Percentiles rank a stretch among this genome's conserved stretches.
These are phyloP conservation scores for Euphorbia celastroides DNA, from an alignment of 441 rosid genomes.

Conservation along the genomic window DNA sequence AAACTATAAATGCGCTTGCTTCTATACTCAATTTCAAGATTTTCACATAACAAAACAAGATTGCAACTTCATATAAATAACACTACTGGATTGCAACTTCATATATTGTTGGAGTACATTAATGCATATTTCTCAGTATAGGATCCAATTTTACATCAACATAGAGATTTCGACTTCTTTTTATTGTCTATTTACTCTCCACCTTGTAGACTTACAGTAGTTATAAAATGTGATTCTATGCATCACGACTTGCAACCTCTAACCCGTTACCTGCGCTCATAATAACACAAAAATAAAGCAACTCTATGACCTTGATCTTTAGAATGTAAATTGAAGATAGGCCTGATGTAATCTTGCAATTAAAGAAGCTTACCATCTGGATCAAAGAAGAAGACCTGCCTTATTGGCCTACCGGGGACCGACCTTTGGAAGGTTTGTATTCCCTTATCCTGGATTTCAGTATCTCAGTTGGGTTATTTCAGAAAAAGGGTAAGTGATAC, in stretches of 20 bases:
- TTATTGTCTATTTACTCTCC: background rate
- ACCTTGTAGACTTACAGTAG: background rate
- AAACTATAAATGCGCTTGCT: too few relatives aligned
- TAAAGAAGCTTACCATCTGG: constrained; percentile 58
- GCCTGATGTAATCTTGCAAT: background rate
- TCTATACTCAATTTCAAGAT: too few relatives aligned
- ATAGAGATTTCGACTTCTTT: background rate
- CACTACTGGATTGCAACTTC: background rate
- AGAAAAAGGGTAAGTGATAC: background rate
- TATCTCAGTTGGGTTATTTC: background rate
- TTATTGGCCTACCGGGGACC: constrained; percentile 57
- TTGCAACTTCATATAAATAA: background rate
- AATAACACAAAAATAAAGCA: background rate
- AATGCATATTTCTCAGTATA: background rate
- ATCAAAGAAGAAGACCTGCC: constrained; percentile 89
- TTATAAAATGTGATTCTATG: constrained; percentile 7
- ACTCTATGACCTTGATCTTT: background rate
- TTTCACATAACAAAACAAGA: background rate
- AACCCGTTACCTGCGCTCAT: constrained; percentile 73
- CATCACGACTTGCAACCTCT: constrained; percentile 66
- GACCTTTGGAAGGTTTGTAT: constrained; percentile 62
- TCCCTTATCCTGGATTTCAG: constrained; percentile 56
- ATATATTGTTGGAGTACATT: background rate
- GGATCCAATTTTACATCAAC: background rate
- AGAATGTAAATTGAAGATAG: background rate